phyloP scores from a whole-genome alignment of 73 alveolate genomes.

The Paramecium pentaurelia region DNA sequence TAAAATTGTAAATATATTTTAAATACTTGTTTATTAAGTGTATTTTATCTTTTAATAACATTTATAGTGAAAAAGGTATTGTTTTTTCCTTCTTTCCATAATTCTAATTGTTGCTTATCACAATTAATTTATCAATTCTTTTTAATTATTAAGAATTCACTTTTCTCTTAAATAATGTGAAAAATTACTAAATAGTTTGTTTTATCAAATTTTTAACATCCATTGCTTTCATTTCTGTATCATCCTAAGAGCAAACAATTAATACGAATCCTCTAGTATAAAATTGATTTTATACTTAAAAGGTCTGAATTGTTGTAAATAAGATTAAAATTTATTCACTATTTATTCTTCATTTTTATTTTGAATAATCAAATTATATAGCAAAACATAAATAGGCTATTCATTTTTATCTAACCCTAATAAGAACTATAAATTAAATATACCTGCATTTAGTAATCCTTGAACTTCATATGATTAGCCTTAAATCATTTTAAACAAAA shows the following conservation, averaged over 20 bases:
- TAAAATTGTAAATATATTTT: neutral
- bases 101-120: neutral
- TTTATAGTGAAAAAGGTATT: neutral
- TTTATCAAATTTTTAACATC: neutral
- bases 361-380: neutral
- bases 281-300: neutral
- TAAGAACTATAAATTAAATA: neutral
- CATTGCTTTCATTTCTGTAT: neutral
- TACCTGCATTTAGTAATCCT: conserved; percentile 36
- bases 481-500: neutral
- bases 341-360: neutral
- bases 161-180: neutral
- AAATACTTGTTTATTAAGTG: neutral
- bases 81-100: neutral
- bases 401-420: neutral
- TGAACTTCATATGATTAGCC: neutral
- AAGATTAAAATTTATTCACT: neutral
- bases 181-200: neutral
- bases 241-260: neutral
- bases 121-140: neutral
- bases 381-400: neutral
- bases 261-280: neutral
- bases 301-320: neutral
- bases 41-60: neutral
- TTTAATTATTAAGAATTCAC: neutral